These are phyloP conservation scores for Peronospora destructor DNA, from an alignment of 352 stramenopile genomes.

Conservation along the genomic window DNA sequence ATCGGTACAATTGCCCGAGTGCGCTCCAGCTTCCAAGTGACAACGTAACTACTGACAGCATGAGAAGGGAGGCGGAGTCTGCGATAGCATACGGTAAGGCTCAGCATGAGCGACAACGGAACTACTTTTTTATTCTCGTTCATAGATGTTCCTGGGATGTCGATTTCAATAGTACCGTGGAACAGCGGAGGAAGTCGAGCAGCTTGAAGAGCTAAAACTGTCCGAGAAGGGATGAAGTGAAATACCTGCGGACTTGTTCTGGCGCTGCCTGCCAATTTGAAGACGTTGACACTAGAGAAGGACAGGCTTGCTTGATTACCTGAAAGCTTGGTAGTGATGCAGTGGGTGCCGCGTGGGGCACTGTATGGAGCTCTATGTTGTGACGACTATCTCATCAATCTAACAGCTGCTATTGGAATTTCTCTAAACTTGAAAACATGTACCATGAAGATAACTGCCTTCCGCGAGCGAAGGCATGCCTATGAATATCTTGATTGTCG, in stretches of 20 bases:
- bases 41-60: not conserved
- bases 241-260: slow-evolving; percentile 49
- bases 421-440: slow-evolving; percentile 65
- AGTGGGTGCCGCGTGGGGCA: slow-evolving; percentile 29
- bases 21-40: slow-evolving; percentile 8
- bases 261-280: slow-evolving; percentile 50
- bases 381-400: slow-evolving; percentile 56
- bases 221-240: slow-evolving; percentile 66
- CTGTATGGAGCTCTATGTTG: slow-evolving; percentile 80
- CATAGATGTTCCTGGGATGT: slow-evolving; percentile 52
- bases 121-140: slow-evolving; percentile 13
- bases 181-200: slow-evolving; percentile 54
- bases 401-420: slow-evolving; percentile 44
- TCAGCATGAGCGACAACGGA: slow-evolving; percentile 44
- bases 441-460: slow-evolving; percentile 86
- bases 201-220: slow-evolving; percentile 76
- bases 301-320: slow-evolving; percentile 54
- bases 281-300: slow-evolving; percentile 76
- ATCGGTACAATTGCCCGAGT: slow-evolving; percentile 6
- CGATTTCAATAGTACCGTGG: slow-evolving; percentile 59
- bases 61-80: not conserved
- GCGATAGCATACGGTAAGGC: not conserved
- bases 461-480: slow-evolving; percentile 50
- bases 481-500: slow-evolving; percentile 35
- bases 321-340: slow-evolving; percentile 31